Percentiles rank a stretch among this genome's conserved stretches.
These are phyloP conservation scores for Salix purpurea DNA, from an alignment of 345 rosid genomes.

Conservation along the genomic window DNA sequence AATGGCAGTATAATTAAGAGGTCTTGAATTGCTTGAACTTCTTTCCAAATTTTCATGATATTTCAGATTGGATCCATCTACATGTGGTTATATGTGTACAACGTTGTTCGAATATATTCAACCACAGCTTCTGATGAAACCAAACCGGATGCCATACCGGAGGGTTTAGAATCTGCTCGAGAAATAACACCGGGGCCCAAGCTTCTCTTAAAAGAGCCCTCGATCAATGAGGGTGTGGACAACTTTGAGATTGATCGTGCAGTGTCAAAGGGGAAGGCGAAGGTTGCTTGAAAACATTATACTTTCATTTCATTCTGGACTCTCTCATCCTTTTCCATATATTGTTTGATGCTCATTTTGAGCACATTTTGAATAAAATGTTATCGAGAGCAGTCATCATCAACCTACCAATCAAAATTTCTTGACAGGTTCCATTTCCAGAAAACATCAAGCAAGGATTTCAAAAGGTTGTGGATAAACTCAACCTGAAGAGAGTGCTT, in stretches of 20 bases:
- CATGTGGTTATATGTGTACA: slow-evolving; percentile 49
- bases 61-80: slow-evolving; percentile 42
- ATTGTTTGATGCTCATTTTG: not conserved
- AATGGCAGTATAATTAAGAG: too few relatives aligned
- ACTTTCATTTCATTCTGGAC: not conserved
- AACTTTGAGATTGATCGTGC: slow-evolving; percentile 5
- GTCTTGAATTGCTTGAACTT: not conserved
- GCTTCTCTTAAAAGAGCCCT: slow-evolving; percentile 11
- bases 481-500: slow-evolving; percentile 31
- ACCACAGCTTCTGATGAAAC: slow-evolving; percentile 4
- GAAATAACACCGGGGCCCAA: slow-evolving; percentile 19
- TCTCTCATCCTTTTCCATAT: too few relatives aligned
- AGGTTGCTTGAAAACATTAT: not conserved
- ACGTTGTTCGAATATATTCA: slow-evolving; percentile 34
- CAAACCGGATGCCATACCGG: not conserved
- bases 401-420: not conserved
- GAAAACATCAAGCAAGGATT: slow-evolving; percentile 14
- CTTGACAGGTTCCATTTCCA: slow-evolving; percentile 22
- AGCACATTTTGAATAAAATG: too few relatives aligned
- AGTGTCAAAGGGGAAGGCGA: not conserved
- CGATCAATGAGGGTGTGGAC: not conserved
- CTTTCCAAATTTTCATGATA: not conserved
- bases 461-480: not conserved
- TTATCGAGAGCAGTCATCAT: not conserved
- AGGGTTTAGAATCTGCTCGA: not conserved